Evolutionary conservation across 192 early-diverging fungal genomes (phyloP), one percentile per base, ranked within the genome.

Genomic region (Phlyctochytrium bullatum): DNA sequence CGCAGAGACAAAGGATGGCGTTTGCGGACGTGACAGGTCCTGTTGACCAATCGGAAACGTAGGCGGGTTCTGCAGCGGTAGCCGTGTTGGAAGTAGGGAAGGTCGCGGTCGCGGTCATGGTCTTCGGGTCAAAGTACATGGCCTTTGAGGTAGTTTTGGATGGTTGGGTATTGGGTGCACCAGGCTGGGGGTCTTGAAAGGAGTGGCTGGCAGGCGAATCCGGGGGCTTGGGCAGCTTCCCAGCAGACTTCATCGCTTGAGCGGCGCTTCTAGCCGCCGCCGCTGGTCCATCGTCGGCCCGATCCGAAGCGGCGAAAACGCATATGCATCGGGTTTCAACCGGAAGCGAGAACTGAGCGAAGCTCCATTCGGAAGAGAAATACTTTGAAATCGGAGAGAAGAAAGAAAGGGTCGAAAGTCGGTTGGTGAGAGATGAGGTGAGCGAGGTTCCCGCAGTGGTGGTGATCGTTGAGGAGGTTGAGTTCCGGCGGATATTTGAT

Each of bases 321-420:
- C 88, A 89, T 6, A 93, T 81, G 65, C 91, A 96, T 58, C 89
- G 85, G 54, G 86, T 84, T 61, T 93, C 92, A 23, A 86, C 80
- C 10, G 87, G 84, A 16, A 95, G 73, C 54, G 87, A 86, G 65
- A 89, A 92, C 63, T 93, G 92, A 4, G 92, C 92, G 83, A 97
- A 97, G 0, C 88, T 91, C 92, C 93, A 95, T 65, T 90, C 90
- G 2, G 89, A 91, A n/a, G 90, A 91, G 83, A 97, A 97, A 73
- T 97, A 97, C 67, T 93, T 93, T 24, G 68, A 54, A n/a, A 79
- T 32, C 10, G 73, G 61, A 28, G 69, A 34, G 14, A 81, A 61
- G 14, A 68, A 65, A 0, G 30, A 28, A 2, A 67, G 57, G 27
- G 35, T 63, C 20, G 83, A 86, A 36, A 80, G 77, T 51, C 82